Conservation (phyloP, 2,329 filamentous ascomycete genomes). For the Sporothrix luriei region DNA sequence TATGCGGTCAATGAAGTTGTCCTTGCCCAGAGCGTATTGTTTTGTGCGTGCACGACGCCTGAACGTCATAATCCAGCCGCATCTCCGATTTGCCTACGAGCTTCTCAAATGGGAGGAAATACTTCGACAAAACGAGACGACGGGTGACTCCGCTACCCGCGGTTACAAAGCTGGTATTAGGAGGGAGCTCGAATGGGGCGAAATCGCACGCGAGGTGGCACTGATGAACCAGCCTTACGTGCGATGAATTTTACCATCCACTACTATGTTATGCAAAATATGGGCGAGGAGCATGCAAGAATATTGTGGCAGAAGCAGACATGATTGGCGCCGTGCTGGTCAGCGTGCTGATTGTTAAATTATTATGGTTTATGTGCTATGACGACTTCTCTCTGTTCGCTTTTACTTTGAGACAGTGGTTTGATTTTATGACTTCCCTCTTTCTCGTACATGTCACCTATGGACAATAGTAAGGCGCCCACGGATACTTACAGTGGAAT, state of each 20-base stretch:
- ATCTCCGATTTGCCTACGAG: slow-evolving; percentile 92
- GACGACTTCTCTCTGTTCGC: slow-evolving; percentile 1
- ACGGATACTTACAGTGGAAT: background rate
- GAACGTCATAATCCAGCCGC: slow-evolving; percentile 98
- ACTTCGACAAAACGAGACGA: slow-evolving; percentile 53
- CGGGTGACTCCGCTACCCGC: no score
- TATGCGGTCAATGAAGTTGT: slow-evolving; percentile 78
- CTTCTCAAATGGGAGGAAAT: slow-evolving; percentile 93
- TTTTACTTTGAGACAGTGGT: background rate
- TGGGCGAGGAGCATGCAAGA: background rate
- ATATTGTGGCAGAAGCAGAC: background rate
- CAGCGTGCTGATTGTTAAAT: background rate
- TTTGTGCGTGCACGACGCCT: slow-evolving; percentile 89
- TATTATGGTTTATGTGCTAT: slow-evolving; percentile 8
- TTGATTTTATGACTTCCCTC: background rate
- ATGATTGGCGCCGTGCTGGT: background rate
- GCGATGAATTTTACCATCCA: slow-evolving; percentile 49
- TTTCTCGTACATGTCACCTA: background rate
- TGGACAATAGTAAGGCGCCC: background rate
- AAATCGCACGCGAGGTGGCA: slow-evolving; percentile 85
- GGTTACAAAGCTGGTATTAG: slow-evolving; percentile 49
- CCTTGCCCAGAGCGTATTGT: slow-evolving; percentile 91
- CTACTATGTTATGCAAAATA: background rate
- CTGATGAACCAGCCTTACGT: slow-evolving; percentile 95
- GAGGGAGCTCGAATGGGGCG: slow-evolving; percentile 88